Evolutionary conservation across 1,284 basidiomycete species (phyloP).

Genomic region (Ustilago loliicola): DNA sequence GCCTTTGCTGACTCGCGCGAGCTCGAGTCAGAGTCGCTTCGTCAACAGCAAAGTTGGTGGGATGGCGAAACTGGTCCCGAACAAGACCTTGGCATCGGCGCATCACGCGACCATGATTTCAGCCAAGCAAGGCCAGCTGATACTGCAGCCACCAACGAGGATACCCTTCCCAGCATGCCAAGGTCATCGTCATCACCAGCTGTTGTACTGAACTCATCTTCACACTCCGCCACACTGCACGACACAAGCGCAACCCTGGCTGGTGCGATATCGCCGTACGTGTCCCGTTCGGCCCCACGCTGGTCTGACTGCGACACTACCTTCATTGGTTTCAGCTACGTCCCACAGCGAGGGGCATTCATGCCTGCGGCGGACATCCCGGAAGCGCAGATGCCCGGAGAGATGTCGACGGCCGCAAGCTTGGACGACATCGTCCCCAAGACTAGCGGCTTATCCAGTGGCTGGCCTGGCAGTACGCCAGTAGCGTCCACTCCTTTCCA

Average conservation of each 20-base stretch:
- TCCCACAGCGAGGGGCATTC: slow-evolving; percentile 54
- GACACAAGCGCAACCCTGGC: slow-evolving; percentile 13
- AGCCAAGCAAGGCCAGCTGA: neutral
- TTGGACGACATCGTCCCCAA: slow-evolving; percentile 24
- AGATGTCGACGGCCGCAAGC: slow-evolving; percentile 47
- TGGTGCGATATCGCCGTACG: slow-evolving; percentile 18
- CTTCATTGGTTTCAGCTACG: slow-evolving; percentile 61
- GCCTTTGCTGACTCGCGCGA: slow-evolving; percentile 60
- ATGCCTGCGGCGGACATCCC: neutral
- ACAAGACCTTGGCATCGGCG: neutral
- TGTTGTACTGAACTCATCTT: slow-evolving; percentile 26
- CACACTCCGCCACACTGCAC: slow-evolving; percentile 11
- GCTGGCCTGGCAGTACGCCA: slow-evolving; percentile 40
- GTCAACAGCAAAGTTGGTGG: slow-evolving; percentile 30
- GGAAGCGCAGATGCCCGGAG: slow-evolving; percentile 17
- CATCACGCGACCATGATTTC: neutral
- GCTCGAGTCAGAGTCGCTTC: slow-evolving; percentile 24
- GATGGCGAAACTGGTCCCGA: slow-evolving; percentile 10
- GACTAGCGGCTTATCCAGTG: slow-evolving; percentile 9
- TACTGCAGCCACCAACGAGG: neutral
- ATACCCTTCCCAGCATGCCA: slow-evolving; percentile 16
- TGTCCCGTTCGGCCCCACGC: slow-evolving; percentile 27
- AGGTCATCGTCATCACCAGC: slow-evolving; percentile 43
- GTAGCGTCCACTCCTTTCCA: slow-evolving; percentile 57
- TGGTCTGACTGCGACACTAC: slow-evolving; percentile 61